Evolutionary conservation across 1,284 basidiomycete genomes (phyloP), one percentile per base, ranked within the genome.

Genomic region (Volvariella volvacea): DNA sequence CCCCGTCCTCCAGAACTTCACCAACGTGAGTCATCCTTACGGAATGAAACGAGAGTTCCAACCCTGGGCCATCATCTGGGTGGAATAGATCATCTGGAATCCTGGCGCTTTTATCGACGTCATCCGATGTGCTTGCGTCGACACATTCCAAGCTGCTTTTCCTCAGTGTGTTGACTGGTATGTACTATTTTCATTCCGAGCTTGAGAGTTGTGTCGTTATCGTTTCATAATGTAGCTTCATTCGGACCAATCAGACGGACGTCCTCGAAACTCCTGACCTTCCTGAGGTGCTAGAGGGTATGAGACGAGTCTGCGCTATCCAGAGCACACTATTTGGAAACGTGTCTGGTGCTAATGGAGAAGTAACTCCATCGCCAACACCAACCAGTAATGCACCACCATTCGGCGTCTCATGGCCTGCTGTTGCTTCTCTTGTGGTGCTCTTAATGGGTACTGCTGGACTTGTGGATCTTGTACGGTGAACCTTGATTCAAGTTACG

Each of bases 101-200:
- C 80, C 80, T 0, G 72, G 73, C 17, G 72, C 72, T 1, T 82
- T 83, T 59, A 67, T 80, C 47, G 69, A 73, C 52, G 68, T 81
- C 28, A 82, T 85, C 57, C 71, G 78, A 57, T 85, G 83, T 58
- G 72, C 80, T 2, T 87, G 83, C 55, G 70, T 73, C 4, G 78
- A 83, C 50, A 82, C 78, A 0, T 83, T 84, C 62, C 73, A 78
- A 55, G 66, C 77, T 33, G 71, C 66, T 10, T 83, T 76, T 56
- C 81, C 82, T 22, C 80, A 85, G 65, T 87, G 83, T 52, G 75
- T 78, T 20, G 80, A 85, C 53, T 85, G 83, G 78, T 80, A 49
- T 39, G 70, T 58, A n/a, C 16, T 16, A 22, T 36, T 21, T 34
- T 32, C 22, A 12, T 38, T 42, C 41, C 7, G 10, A 38, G 10